These are phyloP conservation scores for Corylus avellana DNA, from an alignment of 306 rosid species.

Conservation along the genomic window DNA sequence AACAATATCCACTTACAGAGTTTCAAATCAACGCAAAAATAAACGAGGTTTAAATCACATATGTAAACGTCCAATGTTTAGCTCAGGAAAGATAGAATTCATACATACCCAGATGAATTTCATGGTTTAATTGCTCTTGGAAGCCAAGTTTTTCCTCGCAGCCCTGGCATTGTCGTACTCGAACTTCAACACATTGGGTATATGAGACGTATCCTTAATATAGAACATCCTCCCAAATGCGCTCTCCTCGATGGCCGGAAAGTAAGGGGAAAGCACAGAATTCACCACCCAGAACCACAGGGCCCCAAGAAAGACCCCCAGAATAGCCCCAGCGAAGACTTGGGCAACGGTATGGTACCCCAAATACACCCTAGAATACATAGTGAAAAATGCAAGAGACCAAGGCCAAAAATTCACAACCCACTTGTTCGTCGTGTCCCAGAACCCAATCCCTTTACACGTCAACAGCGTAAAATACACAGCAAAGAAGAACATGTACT, in stretches of 20 bases:
- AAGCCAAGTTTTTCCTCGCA: slow-evolving; percentile 41
- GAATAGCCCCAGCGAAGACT: slow-evolving; percentile 80
- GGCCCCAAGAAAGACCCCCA: slow-evolving; percentile 72
- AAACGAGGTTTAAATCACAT: neutral
- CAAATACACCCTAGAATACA: slow-evolving; percentile 82
- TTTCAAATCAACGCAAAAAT: neutral
- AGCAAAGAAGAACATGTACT: slow-evolving; percentile 91
- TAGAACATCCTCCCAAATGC: slow-evolving; percentile 64
- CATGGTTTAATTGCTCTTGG: slow-evolving; percentile 42
- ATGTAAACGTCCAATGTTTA: neutral
- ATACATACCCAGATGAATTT: slow-evolving; percentile 13
- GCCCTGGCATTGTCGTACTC: slow-evolving; percentile 88
- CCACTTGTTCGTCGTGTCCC: slow-evolving; percentile 37
- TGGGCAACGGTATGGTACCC: slow-evolving; percentile 83
- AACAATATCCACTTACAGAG: neutral
- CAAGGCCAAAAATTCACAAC: slow-evolving; percentile 39
- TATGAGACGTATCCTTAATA: slow-evolving; percentile 86
- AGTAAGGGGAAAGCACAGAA: slow-evolving; percentile 38
- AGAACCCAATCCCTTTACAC: slow-evolving; percentile 41
- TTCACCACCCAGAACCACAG: slow-evolving; percentile 84
- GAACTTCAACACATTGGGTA: slow-evolving; percentile 76
- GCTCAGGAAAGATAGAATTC: neutral
- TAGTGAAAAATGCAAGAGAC: slow-evolving; percentile 61
- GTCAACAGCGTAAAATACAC: slow-evolving; percentile 54
- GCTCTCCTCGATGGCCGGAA: slow-evolving; percentile 77